Evolutionary conservation across 306 rosid genomes (phyloP).

Genomic region (Cercis canadensis): DNA sequence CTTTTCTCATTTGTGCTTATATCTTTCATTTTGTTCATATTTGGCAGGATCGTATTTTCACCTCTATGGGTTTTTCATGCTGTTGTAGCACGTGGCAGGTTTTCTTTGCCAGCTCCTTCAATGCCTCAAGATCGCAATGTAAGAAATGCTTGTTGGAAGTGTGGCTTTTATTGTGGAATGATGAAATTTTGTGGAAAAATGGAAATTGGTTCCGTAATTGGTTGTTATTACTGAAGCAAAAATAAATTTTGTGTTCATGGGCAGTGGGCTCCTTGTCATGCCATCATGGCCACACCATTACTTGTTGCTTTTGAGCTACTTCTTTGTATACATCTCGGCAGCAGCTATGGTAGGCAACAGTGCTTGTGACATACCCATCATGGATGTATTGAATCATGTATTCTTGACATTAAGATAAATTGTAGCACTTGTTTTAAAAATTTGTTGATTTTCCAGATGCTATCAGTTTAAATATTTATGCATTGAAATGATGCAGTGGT

Average conservation of each 20-base stretch:
- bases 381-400: slow-evolving; percentile 11
- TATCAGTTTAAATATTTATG: slow-evolving; percentile 20
- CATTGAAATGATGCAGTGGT: slow-evolving; percentile 63
- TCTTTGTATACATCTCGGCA: slow-evolving; percentile 78
- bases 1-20: background rate
- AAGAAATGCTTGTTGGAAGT: slow-evolving; percentile 42
- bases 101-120: slow-evolving; percentile 92
- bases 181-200: slow-evolving; percentile 5
- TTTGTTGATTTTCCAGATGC: slow-evolving; percentile 4
- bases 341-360: slow-evolving; percentile 62
- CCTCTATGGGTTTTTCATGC: slow-evolving; percentile 87
- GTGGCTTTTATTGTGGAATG: slow-evolving; percentile 11
- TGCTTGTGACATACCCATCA: slow-evolving; percentile 10
- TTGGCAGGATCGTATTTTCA: slow-evolving; percentile 68
- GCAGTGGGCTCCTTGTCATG: slow-evolving; percentile 99
- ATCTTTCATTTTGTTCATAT: slow-evolving; percentile 25
- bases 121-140: slow-evolving; percentile 85
- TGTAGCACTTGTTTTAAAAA: slow-evolving; percentile 5
- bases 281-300: slow-evolving; percentile 76
- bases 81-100: slow-evolving; percentile 81
- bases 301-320: slow-evolving; percentile 93
- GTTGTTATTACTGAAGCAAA: slow-evolving; percentile 27
- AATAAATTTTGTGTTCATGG: slow-evolving; percentile 35
- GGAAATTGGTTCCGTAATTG: slow-evolving; percentile 26
- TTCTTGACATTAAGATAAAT: slow-evolving; percentile 27